Evolutionary conservation across 2,329 filamentous ascomycete species (phyloP).

Genomic region (Fusarium udum): DNA sequence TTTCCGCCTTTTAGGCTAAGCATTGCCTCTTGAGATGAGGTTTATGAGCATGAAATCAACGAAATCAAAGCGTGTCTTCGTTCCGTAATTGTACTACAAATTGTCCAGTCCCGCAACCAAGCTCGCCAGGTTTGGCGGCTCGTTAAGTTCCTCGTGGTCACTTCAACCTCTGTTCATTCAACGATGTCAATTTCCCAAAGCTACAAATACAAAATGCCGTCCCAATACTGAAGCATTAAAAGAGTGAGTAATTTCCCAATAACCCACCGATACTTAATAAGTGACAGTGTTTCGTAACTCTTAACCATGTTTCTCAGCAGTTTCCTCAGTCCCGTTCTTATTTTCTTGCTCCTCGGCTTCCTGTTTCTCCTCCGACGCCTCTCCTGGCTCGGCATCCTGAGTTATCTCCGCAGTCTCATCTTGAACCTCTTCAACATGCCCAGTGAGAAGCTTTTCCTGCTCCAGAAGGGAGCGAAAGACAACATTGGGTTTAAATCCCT

Average conservation of each 20-base stretch:
- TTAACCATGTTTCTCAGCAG: background rate
- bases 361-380: fast-evolving
- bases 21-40: too few relatives aligned
- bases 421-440: background rate
- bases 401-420: background rate
- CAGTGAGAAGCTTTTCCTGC: background rate
- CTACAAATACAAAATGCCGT: background rate
- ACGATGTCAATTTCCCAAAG: background rate
- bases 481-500: background rate
- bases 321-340: fast-evolving
- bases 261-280: fast-evolving
- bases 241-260: fast-evolving
- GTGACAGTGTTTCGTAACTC: fast-evolving
- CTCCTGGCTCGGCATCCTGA: fast-evolving
- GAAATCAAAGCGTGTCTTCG: too few relatives aligned
- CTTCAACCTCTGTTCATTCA: background rate
- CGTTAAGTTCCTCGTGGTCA: too few relatives aligned
- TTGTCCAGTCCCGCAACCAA: too few relatives aligned
- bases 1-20: too few relatives aligned
- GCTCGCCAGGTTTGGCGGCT: too few relatives aligned
- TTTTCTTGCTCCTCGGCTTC: fast-evolving
- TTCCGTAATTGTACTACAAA: too few relatives aligned
- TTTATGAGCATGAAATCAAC: too few relatives aligned
- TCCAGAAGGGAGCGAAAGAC: background rate
- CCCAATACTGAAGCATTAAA: background rate